Percentiles rank a stretch among this genome's conserved stretches.
Evolutionary conservation across 108 stramenopile species (phyloP).

Genomic region (Parmales sp.): DNA sequence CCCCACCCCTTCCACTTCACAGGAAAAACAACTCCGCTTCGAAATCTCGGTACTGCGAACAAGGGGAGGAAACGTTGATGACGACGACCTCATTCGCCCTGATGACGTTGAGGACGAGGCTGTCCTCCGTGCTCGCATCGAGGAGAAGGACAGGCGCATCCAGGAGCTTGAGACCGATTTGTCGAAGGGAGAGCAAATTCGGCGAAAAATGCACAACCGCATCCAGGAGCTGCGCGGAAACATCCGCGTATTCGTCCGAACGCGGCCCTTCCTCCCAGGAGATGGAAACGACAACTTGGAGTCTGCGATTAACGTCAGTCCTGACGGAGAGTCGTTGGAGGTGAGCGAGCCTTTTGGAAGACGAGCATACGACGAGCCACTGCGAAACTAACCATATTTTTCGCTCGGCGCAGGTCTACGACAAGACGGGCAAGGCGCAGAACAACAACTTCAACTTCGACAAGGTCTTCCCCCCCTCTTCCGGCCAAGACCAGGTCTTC

Average conservation of each 20-base stretch:
- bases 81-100: slow-evolving; percentile 18
- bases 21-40: slow-evolving; percentile 62
- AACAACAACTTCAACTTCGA: slow-evolving; percentile 57
- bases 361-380: no score
- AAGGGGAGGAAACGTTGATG: slow-evolving; percentile 46
- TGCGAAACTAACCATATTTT: background rate
- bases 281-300: slow-evolving; percentile 27
- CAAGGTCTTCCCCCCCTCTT: slow-evolving; percentile 61
- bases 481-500: slow-evolving; percentile 70
- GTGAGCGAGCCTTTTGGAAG: no score
- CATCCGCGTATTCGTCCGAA: slow-evolving; percentile 73
- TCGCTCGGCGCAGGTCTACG: slow-evolving; percentile 20
- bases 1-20: no score
- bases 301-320: slow-evolving; percentile 28
- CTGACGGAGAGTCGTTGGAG: slow-evolving; percentile 33
- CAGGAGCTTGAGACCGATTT: slow-evolving; percentile 67
- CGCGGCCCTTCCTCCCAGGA: slow-evolving; percentile 63
- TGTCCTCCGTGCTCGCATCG: slow-evolving; percentile 71
- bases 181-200: slow-evolving; percentile 65
- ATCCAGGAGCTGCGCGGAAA: slow-evolving; percentile 80
- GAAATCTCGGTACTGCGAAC: slow-evolving; percentile 75
- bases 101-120: slow-evolving; percentile 66
- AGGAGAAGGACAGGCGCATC: slow-evolving; percentile 65
- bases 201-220: slow-evolving; percentile 66
- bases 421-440: slow-evolving; percentile 11